Conservation (phyloP, 192 early-diverging fungal genomes). For the Linnemannia exigua region DNA sequence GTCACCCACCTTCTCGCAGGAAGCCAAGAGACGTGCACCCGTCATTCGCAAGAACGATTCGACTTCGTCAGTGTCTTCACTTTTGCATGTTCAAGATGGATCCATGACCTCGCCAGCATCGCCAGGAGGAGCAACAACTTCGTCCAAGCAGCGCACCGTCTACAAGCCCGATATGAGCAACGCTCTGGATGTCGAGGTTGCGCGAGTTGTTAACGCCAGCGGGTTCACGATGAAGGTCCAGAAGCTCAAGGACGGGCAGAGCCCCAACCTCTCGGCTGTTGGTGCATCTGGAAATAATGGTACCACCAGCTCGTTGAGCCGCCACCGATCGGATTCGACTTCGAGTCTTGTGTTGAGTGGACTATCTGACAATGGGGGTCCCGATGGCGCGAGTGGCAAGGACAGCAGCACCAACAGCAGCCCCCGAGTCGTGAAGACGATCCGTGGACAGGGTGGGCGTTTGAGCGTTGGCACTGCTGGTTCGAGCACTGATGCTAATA, state of each 20-base stretch:
- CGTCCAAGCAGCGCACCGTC: conserved; percentile 23
- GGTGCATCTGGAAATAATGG: not conserved
- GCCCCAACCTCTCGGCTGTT: conserved; percentile 10
- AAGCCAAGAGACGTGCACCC: conserved; percentile 35
- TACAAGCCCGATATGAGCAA: conserved; percentile 66
- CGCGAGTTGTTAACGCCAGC: conserved; percentile 70
- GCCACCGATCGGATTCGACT: conserved; percentile 37
- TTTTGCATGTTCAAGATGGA: not conserved
- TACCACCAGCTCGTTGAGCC: not conserved
- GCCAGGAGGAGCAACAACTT: not conserved
- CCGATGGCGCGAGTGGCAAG: conserved; percentile 22
- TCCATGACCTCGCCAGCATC: conserved; percentile 18
- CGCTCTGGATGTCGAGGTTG: conserved; percentile 72
- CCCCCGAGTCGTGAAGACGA: conserved; percentile 32
- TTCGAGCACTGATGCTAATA: not conserved
- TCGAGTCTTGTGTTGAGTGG: conserved; percentile 32
- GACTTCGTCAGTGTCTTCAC: conserved; percentile 26
- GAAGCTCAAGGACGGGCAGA: conserved; percentile 59
- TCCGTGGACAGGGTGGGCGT: conserved; percentile 36
- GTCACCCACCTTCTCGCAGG: conserved; percentile 33
- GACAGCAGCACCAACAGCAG: conserved; percentile 39
- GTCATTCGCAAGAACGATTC: conserved; percentile 36
- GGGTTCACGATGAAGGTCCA: conserved; percentile 65
- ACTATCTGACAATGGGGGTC: conserved; percentile 34
- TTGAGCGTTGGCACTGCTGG: conserved; percentile 1